Conservation (phyloP, 1,284 basidiomycete species). For the Pseudozyma thailandica region DNA sequence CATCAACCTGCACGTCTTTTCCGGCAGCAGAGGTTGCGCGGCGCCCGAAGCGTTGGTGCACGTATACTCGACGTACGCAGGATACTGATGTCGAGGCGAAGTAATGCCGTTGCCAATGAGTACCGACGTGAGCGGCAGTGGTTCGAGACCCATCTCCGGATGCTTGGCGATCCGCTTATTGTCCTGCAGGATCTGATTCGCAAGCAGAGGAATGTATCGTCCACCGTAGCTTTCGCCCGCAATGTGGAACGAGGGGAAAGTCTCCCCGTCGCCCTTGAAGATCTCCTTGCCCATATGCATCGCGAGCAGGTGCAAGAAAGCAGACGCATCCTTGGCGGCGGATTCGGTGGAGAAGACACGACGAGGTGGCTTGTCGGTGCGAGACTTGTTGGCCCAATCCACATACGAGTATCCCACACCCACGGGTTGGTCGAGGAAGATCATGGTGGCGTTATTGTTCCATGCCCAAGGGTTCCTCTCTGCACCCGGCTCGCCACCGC, state of each 20-base stretch:
- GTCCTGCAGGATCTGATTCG: constrained; percentile 60
- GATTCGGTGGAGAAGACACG: constrained; percentile 55
- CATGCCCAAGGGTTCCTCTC: constrained; percentile 61
- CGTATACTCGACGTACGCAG: constrained; percentile 62
- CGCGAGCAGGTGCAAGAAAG: constrained; percentile 64
- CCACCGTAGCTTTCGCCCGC: constrained; percentile 66
- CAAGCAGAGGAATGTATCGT: constrained; percentile 61
- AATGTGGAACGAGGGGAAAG: constrained; percentile 54
- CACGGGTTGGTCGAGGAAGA: constrained; percentile 66
- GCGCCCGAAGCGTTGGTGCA: constrained; percentile 59
- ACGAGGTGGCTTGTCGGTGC: constrained; percentile 52
- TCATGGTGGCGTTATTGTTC: constrained; percentile 63
- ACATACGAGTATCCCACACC: constrained; percentile 66
- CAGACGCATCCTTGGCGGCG: constrained; percentile 61
- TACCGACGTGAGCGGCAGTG: constrained; percentile 57
- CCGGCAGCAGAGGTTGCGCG: constrained; percentile 43
- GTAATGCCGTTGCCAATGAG: constrained; percentile 68
- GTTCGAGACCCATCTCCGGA: constrained; percentile 56
- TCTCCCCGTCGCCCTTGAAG: constrained; percentile 27
- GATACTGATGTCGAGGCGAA: constrained; percentile 60
- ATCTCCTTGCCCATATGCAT: constrained; percentile 54
- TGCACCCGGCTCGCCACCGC: constrained; percentile 47
- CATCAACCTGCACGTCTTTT: constrained; percentile 56
- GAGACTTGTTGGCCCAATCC: constrained; percentile 60
- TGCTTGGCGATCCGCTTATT: constrained; percentile 55